Evolutionary conservation across 1,284 basidiomycete genomes (phyloP), one percentile per base, ranked within the genome.

Genomic region (Trametes sp.): DNA sequence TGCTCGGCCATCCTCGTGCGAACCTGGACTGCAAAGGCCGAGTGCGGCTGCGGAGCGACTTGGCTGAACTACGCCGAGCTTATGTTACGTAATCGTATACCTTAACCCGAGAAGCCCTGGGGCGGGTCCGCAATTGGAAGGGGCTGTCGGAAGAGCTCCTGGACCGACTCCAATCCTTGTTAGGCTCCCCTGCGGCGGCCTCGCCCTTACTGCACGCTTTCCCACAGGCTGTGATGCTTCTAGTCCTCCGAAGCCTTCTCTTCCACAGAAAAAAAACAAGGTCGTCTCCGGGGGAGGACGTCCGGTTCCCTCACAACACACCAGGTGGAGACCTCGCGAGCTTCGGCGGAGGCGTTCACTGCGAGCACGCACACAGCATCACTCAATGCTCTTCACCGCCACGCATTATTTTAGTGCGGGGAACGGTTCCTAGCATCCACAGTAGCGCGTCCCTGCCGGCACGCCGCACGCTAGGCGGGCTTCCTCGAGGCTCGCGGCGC

Each of bases 11-110:
- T 46, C 16, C 23, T 38, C 24, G 21, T n/a, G 26, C 16, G 53
- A 16, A n/a, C 24, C 31, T 46, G 29, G 44, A 19, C 49, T 19
- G 48, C 11, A 38, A 42, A 36, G 33, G 28, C 16, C 21, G 26
- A 48, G 29, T 36, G 49, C 54, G 54, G 56, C 63, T 64, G 66
- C 61, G 66, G 55, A 67, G 52, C 33, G 28, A 49, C 45, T 54
- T 60, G 52, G 52, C 59, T 49, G 44, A 52, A 33, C 48, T 24
- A 38, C 55, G 57, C 58, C 36, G 46, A 44, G 57, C 41, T 28
- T 33, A 14, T 16, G 44, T 64, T 58, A 64, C 63, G 49, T 63
- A 59, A 60, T 19, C 24, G 13, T 0, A 2, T 26, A 48, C 45
- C 59, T 53, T 60, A 60, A 60, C 59, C 59, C 36, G 13, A 42